Evolutionary conservation across 2,329 filamentous ascomycete species (phyloP), one percentile per base, ranked within the genome.

Genomic region (Trichothecium roseum): DNA sequence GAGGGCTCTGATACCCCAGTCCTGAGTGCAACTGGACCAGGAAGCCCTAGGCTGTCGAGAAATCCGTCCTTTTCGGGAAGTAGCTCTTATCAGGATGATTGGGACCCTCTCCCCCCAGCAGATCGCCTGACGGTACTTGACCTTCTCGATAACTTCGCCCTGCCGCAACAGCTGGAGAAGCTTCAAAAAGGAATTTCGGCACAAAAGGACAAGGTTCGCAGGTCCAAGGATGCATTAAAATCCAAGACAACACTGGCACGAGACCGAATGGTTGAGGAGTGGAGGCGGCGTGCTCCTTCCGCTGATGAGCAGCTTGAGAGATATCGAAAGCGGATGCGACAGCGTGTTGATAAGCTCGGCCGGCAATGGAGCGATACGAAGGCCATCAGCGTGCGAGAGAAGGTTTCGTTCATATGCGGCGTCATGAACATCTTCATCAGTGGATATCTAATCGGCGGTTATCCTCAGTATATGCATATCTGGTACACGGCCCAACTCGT

Each of bases 391-490:
- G 60, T 84, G 34, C 79, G 88, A 39, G 91, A 98, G 63, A 98
- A 98, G 69, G 67, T 93, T 33, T 88, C 89, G 5, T 98, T 98
- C 59, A 95, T 98, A 42, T 89, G 79, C 41, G 91, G 87, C 49
- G 88, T 95, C 46, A 76, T 95, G 63, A 98, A 98, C 62, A 91
- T 98, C 56, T 94, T 98, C 60, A 78, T 96, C 54, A 94, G 86
- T 45, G 91, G 89, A 39, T 96, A 94, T 56, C 66, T 98, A 32
- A 83, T 98, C 36, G 91, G 91, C 41, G 86, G 78, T 20, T 81
- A 71, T 48, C 87, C 91, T 1, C 69, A 94, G 48, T 81, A 78
- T 56, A 94, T 96, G 58, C 89, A 94, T 47, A 64, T 82, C 45
- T 98, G 91, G 91, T 98, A 94, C 58, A 88, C 84, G 7, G 70